These are phyloP conservation scores for Exophiala alcalophila DNA, from an alignment of 2,329 filamentous ascomycete species.

Conservation along the genomic window DNA sequence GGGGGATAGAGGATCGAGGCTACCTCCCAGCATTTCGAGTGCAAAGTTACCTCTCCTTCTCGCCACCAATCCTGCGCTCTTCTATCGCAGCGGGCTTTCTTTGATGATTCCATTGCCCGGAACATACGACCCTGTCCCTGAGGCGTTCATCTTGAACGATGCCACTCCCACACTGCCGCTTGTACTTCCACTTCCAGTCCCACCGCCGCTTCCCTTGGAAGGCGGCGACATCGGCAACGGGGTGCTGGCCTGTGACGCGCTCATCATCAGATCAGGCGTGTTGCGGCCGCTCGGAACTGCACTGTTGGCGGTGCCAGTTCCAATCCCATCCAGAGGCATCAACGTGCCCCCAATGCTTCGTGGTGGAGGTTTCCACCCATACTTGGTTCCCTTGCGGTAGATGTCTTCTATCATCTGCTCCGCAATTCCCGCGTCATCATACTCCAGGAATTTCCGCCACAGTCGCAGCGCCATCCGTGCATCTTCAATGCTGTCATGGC, in stretches of 20 bases:
- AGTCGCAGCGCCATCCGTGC: slow-evolving; percentile 85
- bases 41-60: neutral
- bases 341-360: slow-evolving; percentile 31
- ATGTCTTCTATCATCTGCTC: slow-evolving; percentile 84
- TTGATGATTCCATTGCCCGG: slow-evolving; percentile 28
- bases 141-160: slow-evolving; percentile 22
- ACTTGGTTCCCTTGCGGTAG: slow-evolving; percentile 64
- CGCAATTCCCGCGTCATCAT: slow-evolving; percentile 77
- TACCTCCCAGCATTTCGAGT: too few relatives aligned
- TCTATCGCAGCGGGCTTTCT: slow-evolving; percentile 28
- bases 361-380: slow-evolving; percentile 56
- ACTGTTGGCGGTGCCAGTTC: slow-evolving; percentile 24
- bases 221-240: slow-evolving; percentile 21
- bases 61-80: neutral
- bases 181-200: slow-evolving; percentile 2
- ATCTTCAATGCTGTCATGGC: slow-evolving; percentile 93
- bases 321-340: slow-evolving; percentile 31
- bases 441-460: slow-evolving; percentile 87
- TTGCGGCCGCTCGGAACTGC: slow-evolving; percentile 31
- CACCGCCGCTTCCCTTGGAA: slow-evolving; percentile 4
- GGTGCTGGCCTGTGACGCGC: slow-evolving; percentile 1
- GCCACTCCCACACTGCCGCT: slow-evolving; percentile 6
- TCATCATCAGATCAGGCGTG: slow-evolving; percentile 30
- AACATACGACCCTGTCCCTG: slow-evolving; percentile 21
- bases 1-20: too few relatives aligned